Base-by-base conservation (phyloP, 495 filamentous ascomycete genomes). In the Cenococcum geophilum region DNA sequence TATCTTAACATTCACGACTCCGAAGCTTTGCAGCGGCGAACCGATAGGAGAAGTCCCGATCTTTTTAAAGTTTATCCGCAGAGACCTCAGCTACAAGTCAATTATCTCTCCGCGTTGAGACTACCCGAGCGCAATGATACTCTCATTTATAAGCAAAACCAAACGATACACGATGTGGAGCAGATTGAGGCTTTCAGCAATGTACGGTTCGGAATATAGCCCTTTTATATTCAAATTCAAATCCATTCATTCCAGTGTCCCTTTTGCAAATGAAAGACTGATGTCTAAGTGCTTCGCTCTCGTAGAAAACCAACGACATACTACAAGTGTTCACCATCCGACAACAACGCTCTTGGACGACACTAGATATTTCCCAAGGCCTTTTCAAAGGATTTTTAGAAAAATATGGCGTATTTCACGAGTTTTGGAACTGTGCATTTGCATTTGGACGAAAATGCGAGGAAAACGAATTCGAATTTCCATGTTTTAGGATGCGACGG, bases 401-500 rank as follows among this genome's bases (percentile, higher is more conserved):
- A 10, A 35, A 36, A 11, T 58, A 58, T 34, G 35, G 25, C 12
- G 35, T 52, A 2, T 63, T 58, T 27, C 35, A 23, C n/a, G 20
- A 57, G n/a, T 52, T 63, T 37, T 63, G 60, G 60, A 58, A 58
- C 16, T 58, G 37, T 42, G 47, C 20, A 10, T 52, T 58, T 36
- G 47, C 48, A 10, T 63, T 58, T 42, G 60, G 60, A 9, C 4
- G 22, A 27, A 63, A 63, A 35, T 50, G 5, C 27, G 60, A 49
- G 11, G 60, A 63, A 52, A 63, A 63, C 21, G 60, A 63, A 36
- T 63, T 63, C 42, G 60, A 57, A 45, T 63, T 63, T 52, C 60
- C 60, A n/a, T 16, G 27, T 18, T 63, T 45, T 48, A 45, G 36
- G 40, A 20, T 40, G 10, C 34, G 45, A 37, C 55, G 35, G 42